Conservation (phyloP, 2,329 filamentous ascomycete species). For the Aureobasidium namibiae region DNA sequence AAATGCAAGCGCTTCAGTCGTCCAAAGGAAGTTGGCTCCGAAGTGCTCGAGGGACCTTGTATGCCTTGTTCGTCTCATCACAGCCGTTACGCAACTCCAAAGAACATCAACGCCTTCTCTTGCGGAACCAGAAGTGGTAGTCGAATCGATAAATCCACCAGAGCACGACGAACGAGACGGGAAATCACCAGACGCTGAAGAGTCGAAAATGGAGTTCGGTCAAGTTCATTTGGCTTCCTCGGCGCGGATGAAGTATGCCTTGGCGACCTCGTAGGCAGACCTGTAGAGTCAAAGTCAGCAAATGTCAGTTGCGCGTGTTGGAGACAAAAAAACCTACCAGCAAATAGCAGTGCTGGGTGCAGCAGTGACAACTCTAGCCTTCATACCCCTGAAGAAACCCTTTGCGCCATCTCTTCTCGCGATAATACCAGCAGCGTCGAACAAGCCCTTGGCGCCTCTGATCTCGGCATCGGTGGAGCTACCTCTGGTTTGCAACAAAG, state of each 20-base stretch:
- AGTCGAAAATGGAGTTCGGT: background rate
- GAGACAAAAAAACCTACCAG: constrained; percentile 56
- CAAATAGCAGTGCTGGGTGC: constrained; percentile 99
- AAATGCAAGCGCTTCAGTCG: background rate
- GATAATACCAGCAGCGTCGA: constrained; percentile 71
- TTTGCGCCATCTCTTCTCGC: constrained; percentile 73
- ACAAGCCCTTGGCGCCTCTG: constrained; percentile 73
- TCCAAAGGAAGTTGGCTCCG: background rate
- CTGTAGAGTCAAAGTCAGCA: constrained; percentile 27
- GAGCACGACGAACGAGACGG: background rate
- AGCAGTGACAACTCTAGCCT: constrained; percentile 84
- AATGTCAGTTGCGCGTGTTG: background rate
- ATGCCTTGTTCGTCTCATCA: background rate
- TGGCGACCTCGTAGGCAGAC: constrained; percentile 61
- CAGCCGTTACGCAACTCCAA: background rate
- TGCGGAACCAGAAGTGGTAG: background rate
- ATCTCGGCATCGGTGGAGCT: constrained; percentile 73
- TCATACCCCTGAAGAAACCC: constrained; percentile 90
- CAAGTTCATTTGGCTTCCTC: constrained; percentile 24
- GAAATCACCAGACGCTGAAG: background rate
- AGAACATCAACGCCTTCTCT: background rate
- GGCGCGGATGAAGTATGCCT: constrained; percentile 53
- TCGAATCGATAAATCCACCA: background rate
- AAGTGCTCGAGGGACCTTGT: background rate
- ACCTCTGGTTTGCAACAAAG: constrained; percentile 86